Conservation (phyloP, 2,329 filamentous ascomycete genomes). For the Claviceps sp. region DNA sequence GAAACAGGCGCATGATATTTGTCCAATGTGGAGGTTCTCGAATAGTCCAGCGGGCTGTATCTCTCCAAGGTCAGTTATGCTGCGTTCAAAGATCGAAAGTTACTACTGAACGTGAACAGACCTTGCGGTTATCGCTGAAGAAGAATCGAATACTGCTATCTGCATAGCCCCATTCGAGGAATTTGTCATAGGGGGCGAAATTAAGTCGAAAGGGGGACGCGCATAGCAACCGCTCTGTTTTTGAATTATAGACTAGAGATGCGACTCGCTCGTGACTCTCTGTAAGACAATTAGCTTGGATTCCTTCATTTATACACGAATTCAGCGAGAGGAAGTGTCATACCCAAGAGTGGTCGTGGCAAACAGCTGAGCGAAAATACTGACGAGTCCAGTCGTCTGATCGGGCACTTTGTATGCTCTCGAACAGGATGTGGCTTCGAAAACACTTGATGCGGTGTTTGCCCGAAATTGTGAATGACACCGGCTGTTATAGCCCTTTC, state of each 20-base stretch:
- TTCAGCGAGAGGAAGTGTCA: slow-evolving; percentile 6
- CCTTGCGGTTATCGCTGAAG: slow-evolving; percentile 66
- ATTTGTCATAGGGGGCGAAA: slow-evolving; percentile 83
- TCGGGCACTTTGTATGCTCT: slow-evolving; percentile 52
- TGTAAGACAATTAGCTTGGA: slow-evolving; percentile 9
- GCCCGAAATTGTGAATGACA: slow-evolving; percentile 97
- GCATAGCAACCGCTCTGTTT: slow-evolving; percentile 71
- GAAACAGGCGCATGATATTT: slow-evolving; percentile 72
- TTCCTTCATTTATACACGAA: not conserved
- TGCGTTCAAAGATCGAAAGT: not conserved
- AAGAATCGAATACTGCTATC: slow-evolving; percentile 91
- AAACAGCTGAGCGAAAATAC: slow-evolving; percentile 65
- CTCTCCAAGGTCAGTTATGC: slow-evolving; percentile 13
- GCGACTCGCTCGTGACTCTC: slow-evolving; percentile 67
- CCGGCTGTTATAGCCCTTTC: slow-evolving; percentile 82
- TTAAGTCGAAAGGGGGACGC: slow-evolving; percentile 77
- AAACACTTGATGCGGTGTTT: slow-evolving; percentile 94
- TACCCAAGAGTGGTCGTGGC: slow-evolving; percentile 63
- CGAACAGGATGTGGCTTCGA: slow-evolving; percentile 64
- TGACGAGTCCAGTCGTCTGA: slow-evolving; percentile 62
- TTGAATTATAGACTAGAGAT: slow-evolving; percentile 63
- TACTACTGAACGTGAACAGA: slow-evolving; percentile 16
- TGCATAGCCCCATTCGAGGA: slow-evolving; percentile 90
- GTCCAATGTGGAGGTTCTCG: slow-evolving; percentile 86
- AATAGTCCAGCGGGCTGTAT: slow-evolving; percentile 62